These are phyloP conservation scores for Lactarius sanguifluus DNA, from an alignment of 768 basidiomycete species.

Conservation along the genomic window DNA sequence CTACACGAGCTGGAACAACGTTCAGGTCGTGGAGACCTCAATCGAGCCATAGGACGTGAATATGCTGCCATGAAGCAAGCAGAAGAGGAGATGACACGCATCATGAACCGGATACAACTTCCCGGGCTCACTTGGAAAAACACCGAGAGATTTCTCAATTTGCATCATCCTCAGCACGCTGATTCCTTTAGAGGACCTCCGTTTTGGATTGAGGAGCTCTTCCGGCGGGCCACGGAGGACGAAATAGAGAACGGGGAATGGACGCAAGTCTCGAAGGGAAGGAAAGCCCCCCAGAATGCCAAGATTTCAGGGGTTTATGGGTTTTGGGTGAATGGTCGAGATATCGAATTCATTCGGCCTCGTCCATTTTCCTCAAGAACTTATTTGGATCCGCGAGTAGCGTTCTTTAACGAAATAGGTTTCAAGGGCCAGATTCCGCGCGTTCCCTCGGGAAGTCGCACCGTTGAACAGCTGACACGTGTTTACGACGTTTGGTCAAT, in stretches of 20 bases:
- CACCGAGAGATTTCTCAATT: conserved; percentile 44
- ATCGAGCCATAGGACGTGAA: conserved; percentile 37
- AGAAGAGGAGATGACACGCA: conserved; percentile 46
- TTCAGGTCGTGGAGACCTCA: conserved; percentile 44
- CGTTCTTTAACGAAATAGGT: conserved; percentile 43
- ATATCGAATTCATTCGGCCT: conserved; percentile 25
- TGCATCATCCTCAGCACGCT: conserved; percentile 50
- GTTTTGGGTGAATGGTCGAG: conserved; percentile 24
- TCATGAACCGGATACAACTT: conserved; percentile 42
- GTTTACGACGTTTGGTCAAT: conserved; percentile 52
- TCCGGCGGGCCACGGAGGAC: conserved; percentile 6
- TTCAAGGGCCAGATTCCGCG: conserved; percentile 38
- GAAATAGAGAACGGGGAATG: conserved; percentile 26
- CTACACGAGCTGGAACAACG: conserved; percentile 57
- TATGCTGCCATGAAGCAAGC: conserved; percentile 44
- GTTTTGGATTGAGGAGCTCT: conserved; percentile 23
- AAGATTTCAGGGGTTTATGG: conserved; percentile 24
- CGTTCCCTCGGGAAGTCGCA: conserved; percentile 40
- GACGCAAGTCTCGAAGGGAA: conserved; percentile 4
- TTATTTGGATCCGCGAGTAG: conserved; percentile 16
- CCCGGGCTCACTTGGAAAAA: conserved; percentile 30
- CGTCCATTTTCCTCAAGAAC: neutral
- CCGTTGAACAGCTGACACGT: conserved; percentile 39
- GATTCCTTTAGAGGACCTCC: conserved; percentile 47
- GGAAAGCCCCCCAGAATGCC: conserved; percentile 11